phyloP scores from a whole-genome alignment of 1,284 basidiomycete species.

The Ustilago esculenta region DNA sequence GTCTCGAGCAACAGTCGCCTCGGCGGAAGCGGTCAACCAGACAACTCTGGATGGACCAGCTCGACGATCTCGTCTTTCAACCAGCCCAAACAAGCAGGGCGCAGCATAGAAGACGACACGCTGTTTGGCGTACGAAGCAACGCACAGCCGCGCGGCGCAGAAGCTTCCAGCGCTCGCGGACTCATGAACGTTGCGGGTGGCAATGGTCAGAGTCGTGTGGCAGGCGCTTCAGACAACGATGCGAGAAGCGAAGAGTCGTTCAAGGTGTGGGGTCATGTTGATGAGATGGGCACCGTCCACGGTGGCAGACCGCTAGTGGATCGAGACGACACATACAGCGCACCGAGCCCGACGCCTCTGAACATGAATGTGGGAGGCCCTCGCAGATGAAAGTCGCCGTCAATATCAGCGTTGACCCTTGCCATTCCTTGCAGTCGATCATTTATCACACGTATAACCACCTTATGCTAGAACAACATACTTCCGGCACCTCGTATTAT shows the following conservation, averaged over 20 bases:
- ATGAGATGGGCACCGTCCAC: conserved; percentile 57
- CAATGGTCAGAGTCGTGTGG: not conserved
- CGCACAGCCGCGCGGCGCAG: conserved; percentile 21
- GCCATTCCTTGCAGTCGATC: no score
- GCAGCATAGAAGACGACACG: conserved; percentile 63
- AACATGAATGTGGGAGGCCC: conserved; percentile 33
- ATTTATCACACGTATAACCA: no score
- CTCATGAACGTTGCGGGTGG: not conserved
- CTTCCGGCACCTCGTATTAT: no score
- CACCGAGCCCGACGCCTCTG: conserved; percentile 56
- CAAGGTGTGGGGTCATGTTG: conserved; percentile 50
- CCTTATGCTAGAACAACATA: no score
- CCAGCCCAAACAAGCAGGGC: conserved; percentile 38
- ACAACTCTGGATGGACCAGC: conserved; percentile 48
- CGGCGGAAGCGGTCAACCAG: conserved; percentile 28
- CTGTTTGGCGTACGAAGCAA: conserved; percentile 57
- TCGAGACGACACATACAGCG: conserved; percentile 57
- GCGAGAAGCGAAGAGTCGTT: conserved; percentile 32
- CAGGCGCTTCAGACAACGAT: conserved; percentile 5
- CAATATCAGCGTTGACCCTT: no score
- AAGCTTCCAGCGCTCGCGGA: conserved; percentile 7
- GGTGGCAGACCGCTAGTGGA: conserved; percentile 54
- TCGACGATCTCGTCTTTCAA: conserved; percentile 49
- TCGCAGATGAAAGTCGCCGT: conserved; percentile 12
- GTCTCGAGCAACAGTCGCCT: conserved; percentile 43